Base-by-base conservation (phyloP, 306 rosid genomes). In the Malus orientalis region DNA sequence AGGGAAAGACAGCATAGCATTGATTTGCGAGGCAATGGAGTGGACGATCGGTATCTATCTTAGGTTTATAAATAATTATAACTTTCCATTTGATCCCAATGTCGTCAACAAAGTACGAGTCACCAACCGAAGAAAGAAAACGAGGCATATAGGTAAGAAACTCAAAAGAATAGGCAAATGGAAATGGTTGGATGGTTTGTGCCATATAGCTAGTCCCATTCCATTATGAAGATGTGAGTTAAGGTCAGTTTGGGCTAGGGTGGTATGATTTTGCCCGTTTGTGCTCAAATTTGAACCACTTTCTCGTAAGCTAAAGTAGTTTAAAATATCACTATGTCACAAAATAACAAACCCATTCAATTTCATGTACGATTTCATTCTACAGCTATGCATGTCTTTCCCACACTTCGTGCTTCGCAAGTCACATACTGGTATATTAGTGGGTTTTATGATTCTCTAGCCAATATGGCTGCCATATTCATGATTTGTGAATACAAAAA, bases 21-120 rank as follows among this genome's bases (percentile, higher is more conserved):
- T 74, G 59, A 74, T 74, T 42, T 74, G 62, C 15, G 71, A 74
- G 23, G 78, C 71, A 2, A 47, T 74, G 78, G 71, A 74, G 61
- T 55, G 78, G 78, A 63, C 11, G 10, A 54, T 63, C 59, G 47
- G 70, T 33, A 27, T 58, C 62, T 58, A 22, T 20, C 18, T 8
- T 58, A 57, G 25, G 13, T 58, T 25, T 6, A 60, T 27, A 25
- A 60, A 23, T 60, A 13, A 4, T 63, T 63, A 63, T 63, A 63
- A 42, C 22, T 63, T 30, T 12, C 68, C 30, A 36, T 1, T 6
- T 36, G 40, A 36, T 36, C 8, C 40, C 40, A 36, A 36, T 36
- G 8, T 36, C 40, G 40, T 36, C 40, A 36, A 36, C 6, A 8
- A 36, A 6, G 40, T 36, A 36, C 40, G 40, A 36, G 40, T 36